These are phyloP conservation scores for Brassica incana DNA, from an alignment of 345 rosid genomes.

Conservation along the genomic window DNA sequence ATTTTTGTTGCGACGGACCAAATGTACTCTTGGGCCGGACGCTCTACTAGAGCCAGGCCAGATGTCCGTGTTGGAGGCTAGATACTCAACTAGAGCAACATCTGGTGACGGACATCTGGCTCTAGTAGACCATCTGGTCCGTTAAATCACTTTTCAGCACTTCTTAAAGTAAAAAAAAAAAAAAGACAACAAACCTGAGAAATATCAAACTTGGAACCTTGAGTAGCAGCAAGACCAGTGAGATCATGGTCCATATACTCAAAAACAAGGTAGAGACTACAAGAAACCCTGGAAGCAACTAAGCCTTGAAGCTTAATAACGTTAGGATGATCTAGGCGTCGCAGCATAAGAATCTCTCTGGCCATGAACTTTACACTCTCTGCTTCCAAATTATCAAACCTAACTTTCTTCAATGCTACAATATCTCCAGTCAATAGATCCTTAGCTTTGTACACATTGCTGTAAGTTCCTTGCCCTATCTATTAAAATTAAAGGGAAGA, in stretches of 20 bases:
- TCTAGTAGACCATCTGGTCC: too few species aligned
- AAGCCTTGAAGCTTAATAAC: constrained; percentile 87
- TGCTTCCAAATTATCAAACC: constrained; percentile 87
- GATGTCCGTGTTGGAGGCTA: neutral
- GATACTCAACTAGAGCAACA: neutral
- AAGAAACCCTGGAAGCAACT: constrained; percentile 86
- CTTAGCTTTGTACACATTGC: constrained; percentile 90
- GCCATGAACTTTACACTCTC: constrained; percentile 98
- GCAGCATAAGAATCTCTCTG: constrained; percentile 81
- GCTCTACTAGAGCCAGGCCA: neutral
- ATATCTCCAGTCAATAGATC: constrained; percentile 83
- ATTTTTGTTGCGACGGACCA: neutral
- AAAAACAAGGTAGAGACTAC: constrained; percentile 82
- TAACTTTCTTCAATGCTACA: constrained; percentile 90
- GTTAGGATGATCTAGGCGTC: constrained; percentile 74
- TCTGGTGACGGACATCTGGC: too few species aligned
- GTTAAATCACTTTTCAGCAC: too few species aligned
- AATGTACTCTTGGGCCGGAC: neutral
- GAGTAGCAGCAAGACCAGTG: constrained; percentile 74
- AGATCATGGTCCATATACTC: constrained; percentile 98
- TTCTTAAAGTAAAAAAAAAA: neutral
- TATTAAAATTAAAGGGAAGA: neutral
- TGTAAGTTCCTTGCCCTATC: constrained; percentile 97
- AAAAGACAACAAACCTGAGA: constrained; percentile 63
- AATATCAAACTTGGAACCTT: constrained; percentile 70